Evolutionary conservation across 208 protist genomes (phyloP), one percentile per base, ranked within the genome.

Genomic region (Trypanosoma conorhini): DNA sequence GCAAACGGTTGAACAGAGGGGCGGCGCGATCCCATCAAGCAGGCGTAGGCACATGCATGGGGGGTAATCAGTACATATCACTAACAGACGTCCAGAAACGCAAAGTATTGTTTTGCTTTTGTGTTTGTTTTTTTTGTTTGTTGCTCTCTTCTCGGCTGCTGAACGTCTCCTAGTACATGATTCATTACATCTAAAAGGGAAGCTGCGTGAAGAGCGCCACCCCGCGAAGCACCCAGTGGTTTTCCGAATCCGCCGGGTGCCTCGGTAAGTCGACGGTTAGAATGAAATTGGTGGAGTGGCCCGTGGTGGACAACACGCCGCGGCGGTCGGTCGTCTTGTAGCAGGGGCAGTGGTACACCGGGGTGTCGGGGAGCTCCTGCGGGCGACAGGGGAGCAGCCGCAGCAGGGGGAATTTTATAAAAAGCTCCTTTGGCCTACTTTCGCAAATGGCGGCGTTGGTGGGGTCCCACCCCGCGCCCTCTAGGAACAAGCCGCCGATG

Each of bases 261-360:
- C 88, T 76, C 10, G 95, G 91, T 8, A 99, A 72, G 71, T 95
- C 82, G 24, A 96, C 84, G 24, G 88, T 86, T 28, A 99, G 82
- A 64, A 99, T 97, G 71, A 98, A 99, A 74, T 99, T 99, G 62
- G 97, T 99, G 30, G 94, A 98, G 77, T 99, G 98, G 24, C 98
- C 98, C 3, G 98, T 99, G 21, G 98, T 99, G 40, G 96, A 98
- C 13, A 99, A 86, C 12, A 96, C 89, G 64, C 98, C 98, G 15
- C 86, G 73, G 48, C 98, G 85, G 46, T 97, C 93, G 0, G 89
- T 95, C 0, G 96, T 99, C 80, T 98, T 98, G 91, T 99, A 99
- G 75, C 96, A 87, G 3, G 98, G 98, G 77, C 95, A 98, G 28
- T 67, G 48, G 81, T 99, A 99, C 19, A 87, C 68, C 0, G 82